Evolutionary conservation across 495 filamentous ascomycete genomes (phyloP).

Genomic region (Saxophila tyrrhenica): DNA sequence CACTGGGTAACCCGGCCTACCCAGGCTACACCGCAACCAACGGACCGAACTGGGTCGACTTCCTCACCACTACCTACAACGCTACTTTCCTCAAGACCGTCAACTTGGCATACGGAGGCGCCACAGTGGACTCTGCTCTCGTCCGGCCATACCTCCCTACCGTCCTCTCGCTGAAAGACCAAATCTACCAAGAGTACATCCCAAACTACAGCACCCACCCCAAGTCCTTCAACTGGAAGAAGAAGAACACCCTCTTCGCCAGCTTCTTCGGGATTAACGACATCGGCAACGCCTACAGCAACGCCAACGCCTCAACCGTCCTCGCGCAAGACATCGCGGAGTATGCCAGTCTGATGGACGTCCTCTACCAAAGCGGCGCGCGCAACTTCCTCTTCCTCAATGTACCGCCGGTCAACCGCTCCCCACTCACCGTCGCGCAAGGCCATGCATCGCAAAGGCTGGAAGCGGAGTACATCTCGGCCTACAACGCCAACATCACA

Average conservation of each 20-base stretch:
- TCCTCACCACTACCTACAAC: slow-evolving; percentile 53
- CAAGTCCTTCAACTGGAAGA: slow-evolving; percentile 45
- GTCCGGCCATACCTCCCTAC: slow-evolving; percentile 40
- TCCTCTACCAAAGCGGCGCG: slow-evolving; percentile 49
- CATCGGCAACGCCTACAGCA: slow-evolving; percentile 52
- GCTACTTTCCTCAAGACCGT: slow-evolving; percentile 47
- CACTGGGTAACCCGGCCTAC: slow-evolving; percentile 63
- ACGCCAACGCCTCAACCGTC: slow-evolving; percentile 32
- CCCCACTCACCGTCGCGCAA: slow-evolving; percentile 37
- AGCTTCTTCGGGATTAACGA: slow-evolving; percentile 78
- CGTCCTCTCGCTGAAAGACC: slow-evolving; percentile 48
- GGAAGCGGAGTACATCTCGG: slow-evolving; percentile 20
- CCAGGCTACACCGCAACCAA: slow-evolving; percentile 48
- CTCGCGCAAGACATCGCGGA: slow-evolving; percentile 44
- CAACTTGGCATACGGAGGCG: slow-evolving; percentile 59
- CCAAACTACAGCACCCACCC: slow-evolving; percentile 35
- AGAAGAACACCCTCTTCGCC: slow-evolving; percentile 50
- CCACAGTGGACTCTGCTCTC: slow-evolving; percentile 52
- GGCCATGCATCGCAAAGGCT: slow-evolving; percentile 2
- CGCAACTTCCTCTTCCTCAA: slow-evolving; percentile 67
- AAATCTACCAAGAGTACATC: slow-evolving; percentile 42
- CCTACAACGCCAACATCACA: slow-evolving; percentile 23
- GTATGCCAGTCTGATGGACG: slow-evolving; percentile 43
- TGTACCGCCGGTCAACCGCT: slow-evolving; percentile 61
- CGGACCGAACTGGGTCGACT: slow-evolving; percentile 60